Conservation (phyloP, 2,329 filamentous ascomycete genomes). For the Amauroascus niger region DNA sequence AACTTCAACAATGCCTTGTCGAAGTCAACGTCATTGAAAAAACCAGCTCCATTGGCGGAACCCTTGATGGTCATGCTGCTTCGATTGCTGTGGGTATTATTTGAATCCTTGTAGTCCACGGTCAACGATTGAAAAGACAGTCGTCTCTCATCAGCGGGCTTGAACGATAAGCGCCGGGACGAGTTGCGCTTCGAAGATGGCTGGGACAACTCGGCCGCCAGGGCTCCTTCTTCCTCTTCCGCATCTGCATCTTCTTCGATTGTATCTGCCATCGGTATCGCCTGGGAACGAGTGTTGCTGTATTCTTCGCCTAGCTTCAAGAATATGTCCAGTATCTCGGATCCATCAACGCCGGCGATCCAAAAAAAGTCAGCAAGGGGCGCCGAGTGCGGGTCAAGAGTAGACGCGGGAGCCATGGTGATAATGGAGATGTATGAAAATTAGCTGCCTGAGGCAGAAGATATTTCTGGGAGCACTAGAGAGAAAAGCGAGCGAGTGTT, state of each 20-base stretch:
- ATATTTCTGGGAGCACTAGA: background rate
- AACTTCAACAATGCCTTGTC: slow-evolving; percentile 90
- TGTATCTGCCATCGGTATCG: slow-evolving; percentile 43
- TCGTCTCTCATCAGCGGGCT: slow-evolving; percentile 3
- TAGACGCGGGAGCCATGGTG: slow-evolving; percentile 27
- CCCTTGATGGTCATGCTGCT: slow-evolving; percentile 54
- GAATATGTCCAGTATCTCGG: slow-evolving; percentile 39
- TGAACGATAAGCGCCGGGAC: slow-evolving; percentile 20
- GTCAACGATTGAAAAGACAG: slow-evolving; percentile 7
- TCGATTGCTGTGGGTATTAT: slow-evolving; percentile 50
- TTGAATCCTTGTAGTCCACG: slow-evolving; percentile 12
- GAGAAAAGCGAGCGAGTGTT: background rate
- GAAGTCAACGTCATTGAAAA: slow-evolving; percentile 71
- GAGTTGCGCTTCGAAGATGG: slow-evolving; percentile 36
- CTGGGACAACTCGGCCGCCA: slow-evolving; percentile 29
- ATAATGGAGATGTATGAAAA: background rate
- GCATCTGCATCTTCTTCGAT: slow-evolving; percentile 52
- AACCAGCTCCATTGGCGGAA: slow-evolving; percentile 29
- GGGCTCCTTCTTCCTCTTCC: slow-evolving; percentile 39
- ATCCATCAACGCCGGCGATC: slow-evolving; percentile 45
- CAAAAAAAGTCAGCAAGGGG: slow-evolving; percentile 60
- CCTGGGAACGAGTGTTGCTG: slow-evolving; percentile 25
- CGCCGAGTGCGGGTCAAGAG: slow-evolving; percentile 38
- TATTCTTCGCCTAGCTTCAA: slow-evolving; percentile 36
- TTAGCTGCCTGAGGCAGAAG: background rate